Conservation (phyloP, 768 basidiomycete genomes). For the Pleurotus citrinopileatus region DNA sequence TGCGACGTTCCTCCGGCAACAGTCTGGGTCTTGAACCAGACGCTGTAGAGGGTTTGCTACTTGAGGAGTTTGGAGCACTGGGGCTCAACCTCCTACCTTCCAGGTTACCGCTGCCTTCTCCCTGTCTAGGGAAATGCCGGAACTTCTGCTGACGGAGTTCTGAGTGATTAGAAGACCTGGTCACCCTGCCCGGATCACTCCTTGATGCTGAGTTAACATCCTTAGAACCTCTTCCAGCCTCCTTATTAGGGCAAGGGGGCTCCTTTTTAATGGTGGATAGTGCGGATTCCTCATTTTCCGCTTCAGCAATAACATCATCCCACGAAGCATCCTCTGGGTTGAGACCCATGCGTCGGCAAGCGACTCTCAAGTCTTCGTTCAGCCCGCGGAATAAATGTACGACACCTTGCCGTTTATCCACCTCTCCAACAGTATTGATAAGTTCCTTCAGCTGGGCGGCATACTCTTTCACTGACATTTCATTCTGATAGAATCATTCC, state of each 20-base stretch:
- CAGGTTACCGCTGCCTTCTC: not conserved
- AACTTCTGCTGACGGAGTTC: too few relatives aligned
- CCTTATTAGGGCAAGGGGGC: too few relatives aligned
- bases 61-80: not conserved
- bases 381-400: slow-evolving; percentile 32
- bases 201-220: not conserved
- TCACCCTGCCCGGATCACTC: slow-evolving; percentile 10
- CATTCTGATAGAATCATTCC: slow-evolving; percentile 18
- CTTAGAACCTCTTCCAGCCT: too few relatives aligned
- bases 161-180: not conserved
- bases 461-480: slow-evolving; percentile 27
- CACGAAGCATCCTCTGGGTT: slow-evolving; percentile 22
- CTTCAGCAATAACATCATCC: slow-evolving; percentile 22
- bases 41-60: not conserved
- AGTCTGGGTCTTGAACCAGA: not conserved
- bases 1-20: slow-evolving; percentile 11
- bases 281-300: slow-evolving; percentile 29
- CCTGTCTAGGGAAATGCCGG: too few relatives aligned
- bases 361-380: slow-evolving; percentile 17
- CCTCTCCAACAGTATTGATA: slow-evolving; percentile 27
- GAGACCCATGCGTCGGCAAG: slow-evolving; percentile 25
- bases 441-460: slow-evolving; percentile 31
- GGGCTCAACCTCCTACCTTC: not conserved
- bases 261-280: too few relatives aligned
- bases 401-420: slow-evolving; percentile 23